Evolutionary conservation across 345 rosid species (phyloP), one percentile per base, ranked within the genome.

Genomic region (Arabis hirsuta): DNA sequence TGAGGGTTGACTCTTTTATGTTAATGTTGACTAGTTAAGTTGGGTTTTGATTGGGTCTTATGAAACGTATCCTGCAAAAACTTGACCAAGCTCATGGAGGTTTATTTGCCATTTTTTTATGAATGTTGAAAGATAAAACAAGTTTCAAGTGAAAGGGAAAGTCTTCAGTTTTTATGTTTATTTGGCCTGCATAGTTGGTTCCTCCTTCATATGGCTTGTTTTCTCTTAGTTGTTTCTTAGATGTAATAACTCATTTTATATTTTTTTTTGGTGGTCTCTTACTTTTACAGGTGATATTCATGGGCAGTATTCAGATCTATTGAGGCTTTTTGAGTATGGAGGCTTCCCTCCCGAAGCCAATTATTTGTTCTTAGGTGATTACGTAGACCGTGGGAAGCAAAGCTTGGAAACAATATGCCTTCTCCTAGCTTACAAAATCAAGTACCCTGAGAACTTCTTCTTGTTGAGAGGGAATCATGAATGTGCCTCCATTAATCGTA

Each of bases 341-440:
- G 95, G 98, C 39, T 90, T 88, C 63, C 98, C 98, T 79, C 98
- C 98, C 0, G 79, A 67, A 56, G 88, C 92, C 46, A 92, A 92
- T 79, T 92, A 92, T 73, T 79, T 92, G 72, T 92, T 92, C 80
- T 75, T 92, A 27, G 96, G 96, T 55, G 98, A 92, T 71, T 92
- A 92, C 69, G 96, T 92, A n/a, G 98, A 92, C 73, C 96, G 96
- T 62, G 98, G 98, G 73, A 92, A 92, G 85, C 98, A 90, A 74
- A 90, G 98, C 84, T 79, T 92, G 80, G 98, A 92, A 79, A 90
- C 98, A 50, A 89, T 92, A 72, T 92, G 97, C 80, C 89, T 92
- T 76, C 78, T 91, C 78, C 85, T 91, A 78, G 93, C 97, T 52
- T 91, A 91, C 81, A 89, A 91, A 70, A 87, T 89, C 67, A 91